phyloP scores from a whole-genome alignment of 2,329 filamentous ascomycete genomes.

The Chaetomiaceae sp. region DNA sequence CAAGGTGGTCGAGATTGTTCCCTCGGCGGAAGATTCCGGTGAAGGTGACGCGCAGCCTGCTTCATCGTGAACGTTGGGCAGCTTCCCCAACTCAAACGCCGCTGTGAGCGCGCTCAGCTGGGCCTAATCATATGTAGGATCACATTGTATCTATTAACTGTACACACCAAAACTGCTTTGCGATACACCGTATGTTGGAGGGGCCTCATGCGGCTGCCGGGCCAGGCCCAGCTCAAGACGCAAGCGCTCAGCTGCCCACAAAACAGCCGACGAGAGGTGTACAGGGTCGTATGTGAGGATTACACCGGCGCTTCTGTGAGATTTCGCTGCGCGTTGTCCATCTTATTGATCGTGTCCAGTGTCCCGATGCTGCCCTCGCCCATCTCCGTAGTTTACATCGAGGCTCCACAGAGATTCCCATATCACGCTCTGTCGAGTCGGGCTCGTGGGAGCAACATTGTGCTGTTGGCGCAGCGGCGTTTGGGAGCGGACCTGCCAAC shows the following conservation, averaged over 20 bases:
- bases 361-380: conserved; percentile 12
- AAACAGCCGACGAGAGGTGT: too few relatives aligned
- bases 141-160: conserved; percentile 4
- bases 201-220: too few relatives aligned
- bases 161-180: neutral
- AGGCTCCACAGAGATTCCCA: conserved; percentile 61
- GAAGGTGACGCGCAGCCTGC: neutral
- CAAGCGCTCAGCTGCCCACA: too few relatives aligned
- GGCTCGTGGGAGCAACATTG: conserved; percentile 33
- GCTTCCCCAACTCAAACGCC: neutral
- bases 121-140: neutral
- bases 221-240: too few relatives aligned
- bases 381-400: conserved; percentile 52
- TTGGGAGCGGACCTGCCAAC: conserved; percentile 14
- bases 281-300: too few relatives aligned
- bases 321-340: too few relatives aligned
- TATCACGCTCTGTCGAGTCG: conserved; percentile 50
- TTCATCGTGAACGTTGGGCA: neutral
- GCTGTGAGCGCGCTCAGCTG: neutral
- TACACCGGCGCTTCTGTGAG: too few relatives aligned
- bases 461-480: conserved; percentile 39
- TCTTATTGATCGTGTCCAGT: neutral
- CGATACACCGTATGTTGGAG: too few relatives aligned
- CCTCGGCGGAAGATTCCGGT: conserved; percentile 20
- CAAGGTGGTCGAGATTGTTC: conserved; percentile 34